Conservation (phyloP, 1,284 basidiomycete genomes). For the Ustilago vetiveriae region DNA sequence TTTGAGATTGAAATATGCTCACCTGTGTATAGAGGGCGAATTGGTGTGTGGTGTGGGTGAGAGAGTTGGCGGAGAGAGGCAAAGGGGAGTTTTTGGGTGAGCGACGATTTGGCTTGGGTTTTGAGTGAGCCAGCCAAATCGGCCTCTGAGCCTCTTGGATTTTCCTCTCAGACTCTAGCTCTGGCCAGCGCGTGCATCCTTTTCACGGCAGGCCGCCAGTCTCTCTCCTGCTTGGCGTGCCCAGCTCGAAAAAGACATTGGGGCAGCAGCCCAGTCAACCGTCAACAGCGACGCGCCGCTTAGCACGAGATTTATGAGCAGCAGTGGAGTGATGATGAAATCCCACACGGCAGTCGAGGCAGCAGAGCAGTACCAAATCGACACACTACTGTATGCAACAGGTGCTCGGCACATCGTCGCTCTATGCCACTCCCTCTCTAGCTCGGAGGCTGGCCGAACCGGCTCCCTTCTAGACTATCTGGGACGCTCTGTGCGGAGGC, state of each 20-base stretch:
- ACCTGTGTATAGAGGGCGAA: conserved; percentile 28
- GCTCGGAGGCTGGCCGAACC: too few relatives aligned
- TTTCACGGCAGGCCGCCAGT: conserved; percentile 19
- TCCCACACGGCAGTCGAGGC: not conserved
- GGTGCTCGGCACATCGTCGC: too few relatives aligned
- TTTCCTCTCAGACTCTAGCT: not conserved
- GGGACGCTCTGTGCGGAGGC: too few relatives aligned
- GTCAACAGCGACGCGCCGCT: not conserved
- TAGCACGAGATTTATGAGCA: conserved; percentile 8
- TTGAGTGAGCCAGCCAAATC: conserved; percentile 37
- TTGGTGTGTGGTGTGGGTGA: conserved; percentile 38
- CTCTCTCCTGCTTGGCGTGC: not conserved
- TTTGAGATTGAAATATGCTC: conserved; percentile 38
- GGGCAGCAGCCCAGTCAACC: conserved; percentile 30
- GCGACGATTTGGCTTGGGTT: conserved; percentile 32
- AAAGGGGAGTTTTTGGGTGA: conserved; percentile 35
- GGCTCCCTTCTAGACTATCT: too few relatives aligned
- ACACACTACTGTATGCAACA: too few relatives aligned
- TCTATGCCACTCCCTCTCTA: too few relatives aligned
- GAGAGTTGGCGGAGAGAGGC: conserved; percentile 34
- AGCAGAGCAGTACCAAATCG: not conserved
- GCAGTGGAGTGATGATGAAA: not conserved
- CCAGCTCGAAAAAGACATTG: not conserved
- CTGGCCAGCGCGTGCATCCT: not conserved
- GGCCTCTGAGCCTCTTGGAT: not conserved